A percentile compares a stretch with the other conserved stretches of the same genome.
These are phyloP conservation scores for Alopecurus myosuroides DNA, from an alignment of 176 grass and related monocot species.

Conservation along the genomic window DNA sequence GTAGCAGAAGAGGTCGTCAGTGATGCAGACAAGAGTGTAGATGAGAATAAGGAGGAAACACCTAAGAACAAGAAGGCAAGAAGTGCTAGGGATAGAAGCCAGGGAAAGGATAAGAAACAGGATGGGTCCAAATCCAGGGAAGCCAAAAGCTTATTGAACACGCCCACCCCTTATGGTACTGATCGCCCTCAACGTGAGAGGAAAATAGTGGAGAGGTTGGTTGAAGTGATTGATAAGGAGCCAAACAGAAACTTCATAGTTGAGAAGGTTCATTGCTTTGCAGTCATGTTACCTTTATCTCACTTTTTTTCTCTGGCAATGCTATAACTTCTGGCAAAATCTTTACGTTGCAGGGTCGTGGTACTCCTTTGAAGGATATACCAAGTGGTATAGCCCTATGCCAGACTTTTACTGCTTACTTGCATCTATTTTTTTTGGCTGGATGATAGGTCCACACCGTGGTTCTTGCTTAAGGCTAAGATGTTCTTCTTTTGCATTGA, in stretches of 20 bases:
- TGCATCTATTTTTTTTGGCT: background rate
- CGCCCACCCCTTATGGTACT: slow-evolving; percentile 39
- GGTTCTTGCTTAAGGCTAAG: background rate
- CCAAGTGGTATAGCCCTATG: slow-evolving; percentile 53
- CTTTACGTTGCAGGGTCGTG: slow-evolving; percentile 65
- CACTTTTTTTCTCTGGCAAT: background rate
- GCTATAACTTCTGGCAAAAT: slow-evolving; percentile 20
- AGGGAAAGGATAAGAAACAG: slow-evolving; percentile 46
- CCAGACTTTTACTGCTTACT: slow-evolving; percentile 3
- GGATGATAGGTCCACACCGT: background rate
- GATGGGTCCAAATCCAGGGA: slow-evolving; percentile 47
- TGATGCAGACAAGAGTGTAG: slow-evolving; percentile 24
- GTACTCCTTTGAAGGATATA: slow-evolving; percentile 95
- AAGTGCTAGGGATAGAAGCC: slow-evolving; percentile 51
- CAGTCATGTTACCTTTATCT: slow-evolving; percentile 4
- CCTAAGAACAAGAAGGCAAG: slow-evolving; percentile 65
- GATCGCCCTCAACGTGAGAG: slow-evolving; percentile 95
- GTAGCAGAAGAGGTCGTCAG: slow-evolving; percentile 12
- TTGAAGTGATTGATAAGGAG: slow-evolving; percentile 99
- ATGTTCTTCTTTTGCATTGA: background rate
- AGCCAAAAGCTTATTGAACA: slow-evolving; percentile 46
- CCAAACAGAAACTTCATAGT: slow-evolving; percentile 61
- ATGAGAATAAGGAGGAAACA: slow-evolving; percentile 51
- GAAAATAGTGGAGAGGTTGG: slow-evolving; percentile 95
- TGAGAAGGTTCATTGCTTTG: slow-evolving; percentile 72